Percentiles rank a stretch among this genome's conserved stretches.
Conservation (phyloP, 352 stramenopile species). For the Globisporangium parvum region DNA sequence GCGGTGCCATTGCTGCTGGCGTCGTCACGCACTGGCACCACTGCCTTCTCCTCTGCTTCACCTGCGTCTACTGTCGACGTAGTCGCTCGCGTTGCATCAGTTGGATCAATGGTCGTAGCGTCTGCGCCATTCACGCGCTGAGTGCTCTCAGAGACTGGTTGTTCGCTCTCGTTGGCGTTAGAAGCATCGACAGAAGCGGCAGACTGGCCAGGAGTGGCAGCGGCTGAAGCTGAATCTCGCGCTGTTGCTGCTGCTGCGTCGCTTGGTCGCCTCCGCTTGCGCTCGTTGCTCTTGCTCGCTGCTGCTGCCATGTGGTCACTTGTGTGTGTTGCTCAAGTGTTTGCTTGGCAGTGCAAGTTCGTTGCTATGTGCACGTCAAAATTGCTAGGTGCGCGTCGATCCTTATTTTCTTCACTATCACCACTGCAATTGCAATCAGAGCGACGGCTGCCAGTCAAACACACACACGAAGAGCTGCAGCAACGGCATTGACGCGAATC, state of each 20-base stretch:
- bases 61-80: not conserved
- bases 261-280: conserved; percentile 9
- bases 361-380: too few species aligned
- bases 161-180: too few species aligned
- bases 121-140: not conserved
- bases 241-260: not conserved
- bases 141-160: not conserved
- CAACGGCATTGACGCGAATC: too few species aligned
- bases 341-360: not conserved
- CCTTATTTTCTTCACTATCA: too few species aligned
- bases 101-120: not conserved
- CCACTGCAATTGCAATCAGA: too few species aligned
- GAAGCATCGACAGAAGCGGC: too few species aligned
- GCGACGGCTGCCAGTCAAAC: too few species aligned
- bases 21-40: not conserved
- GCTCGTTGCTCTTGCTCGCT: not conserved
- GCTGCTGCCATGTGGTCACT: not conserved
- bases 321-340: not conserved
- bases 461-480: too few species aligned
- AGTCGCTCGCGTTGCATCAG: not conserved
- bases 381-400: too few species aligned
- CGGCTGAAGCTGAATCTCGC: too few species aligned
- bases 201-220: too few species aligned
- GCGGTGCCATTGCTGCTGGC: not conserved
- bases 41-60: not conserved